Evolutionary conservation across 2,329 filamentous ascomycete genomes (phyloP).

Genomic region (Leptographium wingfieldii): DNA sequence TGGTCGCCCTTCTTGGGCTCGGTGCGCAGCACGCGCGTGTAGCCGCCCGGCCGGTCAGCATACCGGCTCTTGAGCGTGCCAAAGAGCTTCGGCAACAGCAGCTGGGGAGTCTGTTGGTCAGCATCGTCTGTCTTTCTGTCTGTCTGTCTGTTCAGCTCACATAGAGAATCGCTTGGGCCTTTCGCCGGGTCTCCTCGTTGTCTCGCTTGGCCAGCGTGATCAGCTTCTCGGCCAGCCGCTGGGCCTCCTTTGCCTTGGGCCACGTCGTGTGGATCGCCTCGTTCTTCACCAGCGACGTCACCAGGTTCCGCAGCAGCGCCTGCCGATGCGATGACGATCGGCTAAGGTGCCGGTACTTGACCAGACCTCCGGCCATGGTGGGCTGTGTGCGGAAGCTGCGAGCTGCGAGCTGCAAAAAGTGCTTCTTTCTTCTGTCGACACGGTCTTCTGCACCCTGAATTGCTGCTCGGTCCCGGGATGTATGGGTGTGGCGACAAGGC

Average conservation of each 20-base stretch:
- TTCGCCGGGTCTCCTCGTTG: constrained; percentile 64
- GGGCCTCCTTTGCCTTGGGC: constrained; percentile 94
- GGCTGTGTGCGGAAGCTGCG: neutral
- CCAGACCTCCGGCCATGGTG: constrained; percentile 71
- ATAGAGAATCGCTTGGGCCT: constrained; percentile 72
- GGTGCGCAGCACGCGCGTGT: constrained; percentile 86
- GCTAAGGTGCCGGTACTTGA: constrained; percentile 81
- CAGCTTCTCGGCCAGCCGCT: constrained; percentile 83
- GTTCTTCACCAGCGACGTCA: constrained; percentile 85
- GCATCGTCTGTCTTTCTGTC: neutral
- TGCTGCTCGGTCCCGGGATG: no score
- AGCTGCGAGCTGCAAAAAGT: neutral
- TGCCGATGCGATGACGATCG: constrained; percentile 78
- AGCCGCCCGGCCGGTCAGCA: constrained; percentile 67
- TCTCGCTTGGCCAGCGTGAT: constrained; percentile 91
- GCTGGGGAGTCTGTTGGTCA: constrained; percentile 46
- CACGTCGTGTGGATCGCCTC: constrained; percentile 93
- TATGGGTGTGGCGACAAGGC: neutral
- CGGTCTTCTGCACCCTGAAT: no score
- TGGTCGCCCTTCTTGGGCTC: constrained; percentile 77
- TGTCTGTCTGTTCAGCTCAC: constrained; percentile 32
- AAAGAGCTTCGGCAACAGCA: constrained; percentile 76
- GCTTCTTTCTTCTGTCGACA: no score
- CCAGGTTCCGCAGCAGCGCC: constrained; percentile 87
- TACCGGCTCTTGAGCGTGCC: constrained; percentile 72